Conservation (phyloP, 108 stramenopile species). For the Epipyxis sp. region DNA sequence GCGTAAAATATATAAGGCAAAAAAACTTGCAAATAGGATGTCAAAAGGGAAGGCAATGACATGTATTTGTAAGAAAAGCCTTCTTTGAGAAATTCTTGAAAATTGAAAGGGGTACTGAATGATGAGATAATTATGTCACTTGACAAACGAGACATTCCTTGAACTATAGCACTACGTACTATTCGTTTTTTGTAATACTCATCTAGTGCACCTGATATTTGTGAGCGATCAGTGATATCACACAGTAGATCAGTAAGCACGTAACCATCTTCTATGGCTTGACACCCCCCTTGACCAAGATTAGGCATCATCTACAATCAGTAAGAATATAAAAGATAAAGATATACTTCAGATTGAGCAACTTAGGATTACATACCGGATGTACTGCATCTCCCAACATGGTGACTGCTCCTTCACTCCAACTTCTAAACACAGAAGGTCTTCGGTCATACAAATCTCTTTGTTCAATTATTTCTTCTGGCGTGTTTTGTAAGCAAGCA, state of each 20-base stretch:
- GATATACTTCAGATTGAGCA: too few relatives aligned
- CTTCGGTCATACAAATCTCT: conserved; percentile 91
- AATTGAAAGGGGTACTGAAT: conserved; percentile 69
- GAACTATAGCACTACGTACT: conserved; percentile 76
- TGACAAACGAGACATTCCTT: conserved; percentile 80
- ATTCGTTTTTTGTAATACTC: conserved; percentile 83
- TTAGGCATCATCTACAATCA: conserved; percentile 98
- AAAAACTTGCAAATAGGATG: conserved; percentile 66
- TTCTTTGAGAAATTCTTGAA: conserved; percentile 47
- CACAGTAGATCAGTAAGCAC: conserved; percentile 80
- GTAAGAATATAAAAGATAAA: too few relatives aligned
- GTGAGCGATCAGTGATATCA: conserved; percentile 63
- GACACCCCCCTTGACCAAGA: conserved; percentile 93
- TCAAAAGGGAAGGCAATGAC: conserved; percentile 71
- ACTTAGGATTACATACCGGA: too few relatives aligned
- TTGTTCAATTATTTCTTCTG: conserved; percentile 85
- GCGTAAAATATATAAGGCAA: conserved; percentile 68
- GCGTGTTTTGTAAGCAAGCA: conserved; percentile 82
- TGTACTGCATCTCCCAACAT: conserved; percentile 90
- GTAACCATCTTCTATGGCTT: conserved; percentile 92
- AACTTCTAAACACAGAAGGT: conserved; percentile 77
- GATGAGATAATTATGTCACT: conserved; percentile 91
- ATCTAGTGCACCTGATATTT: conserved; percentile 69
- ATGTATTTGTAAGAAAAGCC: conserved; percentile 61
- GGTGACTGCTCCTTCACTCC: conserved; percentile 88